These are phyloP conservation scores for Venturiaceae sp. DNA, from an alignment of 2,329 filamentous ascomycete species.

Conservation along the genomic window DNA sequence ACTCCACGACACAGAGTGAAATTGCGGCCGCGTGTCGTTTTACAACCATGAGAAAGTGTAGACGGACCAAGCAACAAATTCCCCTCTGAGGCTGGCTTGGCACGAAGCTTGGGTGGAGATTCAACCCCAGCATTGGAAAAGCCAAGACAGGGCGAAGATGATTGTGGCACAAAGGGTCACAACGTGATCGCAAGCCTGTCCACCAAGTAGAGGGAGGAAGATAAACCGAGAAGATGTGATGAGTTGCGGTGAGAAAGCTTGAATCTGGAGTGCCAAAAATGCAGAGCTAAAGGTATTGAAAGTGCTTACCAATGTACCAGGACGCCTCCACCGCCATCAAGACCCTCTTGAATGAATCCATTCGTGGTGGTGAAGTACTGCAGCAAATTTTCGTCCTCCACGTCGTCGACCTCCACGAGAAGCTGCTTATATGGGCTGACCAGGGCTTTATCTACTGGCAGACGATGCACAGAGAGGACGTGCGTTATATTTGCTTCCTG, in stretches of 20 bases:
- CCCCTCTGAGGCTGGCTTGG: neutral
- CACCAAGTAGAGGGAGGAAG: neutral
- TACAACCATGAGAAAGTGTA: neutral
- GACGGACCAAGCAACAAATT: neutral
- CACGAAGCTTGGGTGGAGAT: neutral
- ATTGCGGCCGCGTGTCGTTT: neutral
- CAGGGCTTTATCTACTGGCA: slow-evolving; percentile 45
- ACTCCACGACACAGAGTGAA: neutral
- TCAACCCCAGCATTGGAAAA: neutral
- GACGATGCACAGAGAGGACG: slow-evolving; percentile 71
- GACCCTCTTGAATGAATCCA: slow-evolving; percentile 70
- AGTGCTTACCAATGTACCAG: slow-evolving; percentile 61
- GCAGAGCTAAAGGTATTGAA: neutral
- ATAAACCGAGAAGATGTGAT: neutral
- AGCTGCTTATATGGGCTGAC: slow-evolving; percentile 61
- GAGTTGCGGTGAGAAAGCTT: neutral
- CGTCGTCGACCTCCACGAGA: slow-evolving; percentile 79
- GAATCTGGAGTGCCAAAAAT: neutral
- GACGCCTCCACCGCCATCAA: slow-evolving; percentile 52
- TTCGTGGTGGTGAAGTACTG: slow-evolving; percentile 70
- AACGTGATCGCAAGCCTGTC: no score
- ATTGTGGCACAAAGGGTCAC: no score
- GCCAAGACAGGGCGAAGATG: neutral
- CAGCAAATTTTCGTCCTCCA: slow-evolving; percentile 79
- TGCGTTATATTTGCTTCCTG: slow-evolving; percentile 72